Evolutionary conservation across 2,329 filamentous ascomycete genomes (phyloP).

Genomic region (Neofusicoccum laricinum): DNA sequence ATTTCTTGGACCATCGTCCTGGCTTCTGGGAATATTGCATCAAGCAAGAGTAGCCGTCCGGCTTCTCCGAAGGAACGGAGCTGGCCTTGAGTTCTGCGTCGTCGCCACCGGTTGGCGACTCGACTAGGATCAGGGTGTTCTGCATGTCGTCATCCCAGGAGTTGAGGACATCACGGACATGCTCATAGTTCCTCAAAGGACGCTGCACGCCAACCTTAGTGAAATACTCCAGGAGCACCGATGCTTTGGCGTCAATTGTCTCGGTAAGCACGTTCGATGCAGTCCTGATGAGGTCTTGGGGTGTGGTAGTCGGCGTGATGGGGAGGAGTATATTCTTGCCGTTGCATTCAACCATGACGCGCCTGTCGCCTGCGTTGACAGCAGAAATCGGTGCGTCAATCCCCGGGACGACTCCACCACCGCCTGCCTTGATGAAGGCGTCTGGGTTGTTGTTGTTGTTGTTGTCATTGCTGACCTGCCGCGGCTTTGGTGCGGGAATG

Average conservation of each 20-base stretch:
- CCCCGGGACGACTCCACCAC: conserved; percentile 50
- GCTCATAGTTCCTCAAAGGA: conserved; percentile 80
- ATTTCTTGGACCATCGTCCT: conserved; percentile 86
- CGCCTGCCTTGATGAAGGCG: conserved; percentile 39
- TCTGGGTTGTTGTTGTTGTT: conserved; percentile 22
- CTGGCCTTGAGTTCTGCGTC: conserved; percentile 60
- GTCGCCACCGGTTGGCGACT: conserved; percentile 53
- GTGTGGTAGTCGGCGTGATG: conserved; percentile 70
- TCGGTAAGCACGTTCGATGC: conserved; percentile 63
- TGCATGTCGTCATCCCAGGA: conserved; percentile 84
- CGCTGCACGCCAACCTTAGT: conserved; percentile 73
- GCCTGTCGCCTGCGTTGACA: conserved; percentile 73
- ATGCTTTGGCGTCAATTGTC: conserved; percentile 61
- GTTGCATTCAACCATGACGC: conserved; percentile 70
- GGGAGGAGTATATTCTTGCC: conserved; percentile 68
- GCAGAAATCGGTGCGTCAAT: conserved; percentile 78
- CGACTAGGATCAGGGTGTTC: conserved; percentile 68
- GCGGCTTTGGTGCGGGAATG: conserved; percentile 21
- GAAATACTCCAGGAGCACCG: conserved; percentile 77
- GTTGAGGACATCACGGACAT: conserved; percentile 82
- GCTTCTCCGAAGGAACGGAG: conserved; percentile 62
- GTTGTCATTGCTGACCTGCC: conserved; percentile 25
- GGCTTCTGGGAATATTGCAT: conserved; percentile 78
- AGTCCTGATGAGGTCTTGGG: conserved; percentile 68
- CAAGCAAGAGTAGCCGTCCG: conserved; percentile 64